phyloP scores from a whole-genome alignment of 163 green algal species.

The Volvox carteri region DNA sequence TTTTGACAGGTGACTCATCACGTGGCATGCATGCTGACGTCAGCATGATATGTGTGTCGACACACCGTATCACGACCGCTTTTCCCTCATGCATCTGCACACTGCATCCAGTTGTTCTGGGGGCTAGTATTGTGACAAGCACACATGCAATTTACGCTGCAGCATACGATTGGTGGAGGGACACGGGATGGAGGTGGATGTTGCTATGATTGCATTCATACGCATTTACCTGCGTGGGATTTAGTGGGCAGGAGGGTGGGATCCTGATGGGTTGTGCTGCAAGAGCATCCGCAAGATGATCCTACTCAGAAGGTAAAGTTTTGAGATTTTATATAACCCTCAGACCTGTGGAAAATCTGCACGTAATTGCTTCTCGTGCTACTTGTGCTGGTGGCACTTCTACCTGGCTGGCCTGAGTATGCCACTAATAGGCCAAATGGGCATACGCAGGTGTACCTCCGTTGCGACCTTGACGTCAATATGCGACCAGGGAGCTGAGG shows the following conservation, averaged over 20 bases:
- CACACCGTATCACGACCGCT: not conserved
- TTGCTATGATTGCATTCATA: no score
- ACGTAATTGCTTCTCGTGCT: not conserved
- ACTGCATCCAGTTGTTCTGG: no score
- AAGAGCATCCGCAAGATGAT: no score
- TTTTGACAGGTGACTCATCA: not conserved
- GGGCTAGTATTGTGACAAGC: no score
- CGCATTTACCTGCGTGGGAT: no score
- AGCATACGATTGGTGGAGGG: no score
- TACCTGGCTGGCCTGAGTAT: not conserved
- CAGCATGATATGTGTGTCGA: not conserved
- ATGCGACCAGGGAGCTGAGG: slow-evolving; percentile 1
- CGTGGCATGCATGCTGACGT: not conserved
- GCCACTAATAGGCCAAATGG: not conserved
- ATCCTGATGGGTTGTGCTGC: no score
- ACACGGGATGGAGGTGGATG: no score
- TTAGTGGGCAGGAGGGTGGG: no score
- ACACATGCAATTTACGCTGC: no score
- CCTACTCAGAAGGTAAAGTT: no score
- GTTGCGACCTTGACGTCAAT: not conserved
- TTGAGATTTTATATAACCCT: not conserved
- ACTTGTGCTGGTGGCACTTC: not conserved
- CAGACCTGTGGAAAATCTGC: not conserved
- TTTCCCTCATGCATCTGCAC: not conserved
- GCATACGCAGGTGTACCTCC: slow-evolving; percentile 2